These are phyloP conservation scores for Linnemannia schmuckeri DNA, from an alignment of 192 early-diverging fungal genomes.

Conservation along the genomic window DNA sequence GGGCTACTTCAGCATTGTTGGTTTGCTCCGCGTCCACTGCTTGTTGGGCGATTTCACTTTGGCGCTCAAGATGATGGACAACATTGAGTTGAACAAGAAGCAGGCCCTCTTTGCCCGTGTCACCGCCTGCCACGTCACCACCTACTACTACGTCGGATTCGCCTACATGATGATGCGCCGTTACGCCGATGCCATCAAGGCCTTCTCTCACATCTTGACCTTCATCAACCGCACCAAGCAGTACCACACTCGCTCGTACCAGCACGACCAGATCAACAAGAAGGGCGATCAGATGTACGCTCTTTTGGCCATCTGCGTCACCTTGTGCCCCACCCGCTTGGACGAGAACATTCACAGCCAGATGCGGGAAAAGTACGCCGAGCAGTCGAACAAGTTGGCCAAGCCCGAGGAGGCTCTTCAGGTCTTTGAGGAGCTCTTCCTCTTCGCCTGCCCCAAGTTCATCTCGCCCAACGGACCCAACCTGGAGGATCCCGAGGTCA, in stretches of 20 bases:
- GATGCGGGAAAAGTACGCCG: slow-evolving; percentile 93
- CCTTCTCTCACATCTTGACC: slow-evolving; percentile 90
- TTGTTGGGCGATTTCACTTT: slow-evolving; percentile 96
- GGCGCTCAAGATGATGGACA: slow-evolving; percentile 96
- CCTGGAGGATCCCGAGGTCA: slow-evolving; percentile 73
- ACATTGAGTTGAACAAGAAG: slow-evolving; percentile 94
- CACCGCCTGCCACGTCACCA: slow-evolving; percentile 97
- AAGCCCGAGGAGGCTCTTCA: slow-evolving; percentile 82
- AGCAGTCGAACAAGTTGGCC: slow-evolving; percentile 81
- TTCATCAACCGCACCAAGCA: slow-evolving; percentile 94
- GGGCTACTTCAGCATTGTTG: slow-evolving; percentile 96
- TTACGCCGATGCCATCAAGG: slow-evolving; percentile 95
- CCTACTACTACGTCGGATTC: slow-evolving; percentile 98
- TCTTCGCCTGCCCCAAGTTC: slow-evolving; percentile 95
- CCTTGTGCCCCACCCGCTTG: slow-evolving; percentile 91
- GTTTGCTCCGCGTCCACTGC: slow-evolving; percentile 94
- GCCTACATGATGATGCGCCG: slow-evolving; percentile 99
- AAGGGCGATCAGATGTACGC: slow-evolving; percentile 98
- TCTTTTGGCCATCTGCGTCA: slow-evolving; percentile 89
- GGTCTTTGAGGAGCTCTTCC: slow-evolving; percentile 91
- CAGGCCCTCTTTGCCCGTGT: slow-evolving; percentile 94
- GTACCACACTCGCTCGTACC: slow-evolving; percentile 93
- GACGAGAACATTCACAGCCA: slow-evolving; percentile 93
- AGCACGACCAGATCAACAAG: slow-evolving; percentile 92
- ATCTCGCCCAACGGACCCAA: slow-evolving; percentile 91